Evolutionary conservation across 2,329 filamentous ascomycete species (phyloP).

Genomic region (Xenoacremonium recifei): DNA sequence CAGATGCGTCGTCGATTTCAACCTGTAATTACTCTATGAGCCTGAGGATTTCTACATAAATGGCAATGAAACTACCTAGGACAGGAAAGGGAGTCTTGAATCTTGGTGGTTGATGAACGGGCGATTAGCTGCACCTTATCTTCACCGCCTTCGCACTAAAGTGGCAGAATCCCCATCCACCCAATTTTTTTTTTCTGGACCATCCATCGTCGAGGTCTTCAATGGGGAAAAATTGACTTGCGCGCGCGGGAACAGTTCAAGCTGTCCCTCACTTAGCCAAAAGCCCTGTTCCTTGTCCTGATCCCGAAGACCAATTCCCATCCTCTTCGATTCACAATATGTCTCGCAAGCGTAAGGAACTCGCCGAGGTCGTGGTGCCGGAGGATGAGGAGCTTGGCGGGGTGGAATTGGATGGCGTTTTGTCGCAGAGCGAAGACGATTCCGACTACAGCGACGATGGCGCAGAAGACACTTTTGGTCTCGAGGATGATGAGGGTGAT

Average conservation of each 20-base stretch:
- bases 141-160: conserved; percentile 1
- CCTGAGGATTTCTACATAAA: too few species aligned
- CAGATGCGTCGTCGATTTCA: too few species aligned
- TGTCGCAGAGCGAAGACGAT: conserved; percentile 58
- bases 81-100: too few species aligned
- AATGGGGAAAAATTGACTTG: neutral
- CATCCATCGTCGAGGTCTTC: neutral
- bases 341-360: conserved; percentile 24
- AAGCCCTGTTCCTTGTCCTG: neutral
- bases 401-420: conserved; percentile 53
- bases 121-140: too few species aligned
- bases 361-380: conserved; percentile 8
- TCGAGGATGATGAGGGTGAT: conserved; percentile 40
- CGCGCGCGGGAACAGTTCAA: conserved; percentile 1
- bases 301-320: neutral
- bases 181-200: conserved; percentile 8
- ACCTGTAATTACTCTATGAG: too few species aligned
- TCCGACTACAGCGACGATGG: conserved; percentile 44
- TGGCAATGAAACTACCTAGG: too few species aligned
- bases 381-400: conserved; percentile 35
- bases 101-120: too few species aligned
- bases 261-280: too few species aligned
- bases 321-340: conserved; percentile 11
- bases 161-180: conserved; percentile 1
- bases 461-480: conserved; percentile 32